Evolutionary conservation across 192 early-diverging fungal genomes (phyloP).

Genomic region (Rhizophagus sp.): DNA sequence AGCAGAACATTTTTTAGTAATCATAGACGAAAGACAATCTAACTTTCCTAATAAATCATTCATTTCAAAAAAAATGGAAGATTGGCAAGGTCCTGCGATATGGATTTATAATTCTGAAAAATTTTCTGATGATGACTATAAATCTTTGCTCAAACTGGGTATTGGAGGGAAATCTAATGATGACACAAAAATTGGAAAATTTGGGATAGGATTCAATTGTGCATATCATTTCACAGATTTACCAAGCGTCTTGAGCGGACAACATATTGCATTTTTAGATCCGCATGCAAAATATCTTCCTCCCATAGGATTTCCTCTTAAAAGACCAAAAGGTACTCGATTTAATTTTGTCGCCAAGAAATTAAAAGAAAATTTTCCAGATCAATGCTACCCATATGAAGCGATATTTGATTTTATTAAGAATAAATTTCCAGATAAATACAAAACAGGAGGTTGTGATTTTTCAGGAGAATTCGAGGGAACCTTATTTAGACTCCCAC

Average conservation of each 20-base stretch:
- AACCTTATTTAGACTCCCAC: background rate
- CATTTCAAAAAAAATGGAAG: slow-evolving; percentile 12
- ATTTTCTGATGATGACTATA: slow-evolving; percentile 22
- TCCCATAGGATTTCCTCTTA: background rate
- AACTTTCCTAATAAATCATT: background rate
- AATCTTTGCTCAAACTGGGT: slow-evolving; percentile 19
- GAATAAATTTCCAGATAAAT: too few species aligned
- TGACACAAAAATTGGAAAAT: background rate
- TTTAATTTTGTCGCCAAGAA: background rate
- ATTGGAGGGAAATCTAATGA: background rate
- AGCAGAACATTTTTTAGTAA: background rate
- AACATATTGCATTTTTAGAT: background rate
- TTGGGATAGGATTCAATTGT: background rate
- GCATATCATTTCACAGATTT: background rate
- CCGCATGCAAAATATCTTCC: background rate
- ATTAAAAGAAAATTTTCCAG: background rate
- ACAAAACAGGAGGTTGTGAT: background rate
- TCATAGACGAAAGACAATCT: slow-evolving; percentile 6
- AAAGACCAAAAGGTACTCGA: background rate
- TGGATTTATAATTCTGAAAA: slow-evolving; percentile 30
- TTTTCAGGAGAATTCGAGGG: background rate
- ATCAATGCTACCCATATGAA: background rate
- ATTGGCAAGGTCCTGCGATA: slow-evolving; percentile 34
- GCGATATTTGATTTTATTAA: background rate
- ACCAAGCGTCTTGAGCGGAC: background rate